Percentiles rank a stretch among this genome's conserved stretches.
Evolutionary conservation across 140 eudicot species (phyloP).

Genomic region (Anethum foeniculum): DNA sequence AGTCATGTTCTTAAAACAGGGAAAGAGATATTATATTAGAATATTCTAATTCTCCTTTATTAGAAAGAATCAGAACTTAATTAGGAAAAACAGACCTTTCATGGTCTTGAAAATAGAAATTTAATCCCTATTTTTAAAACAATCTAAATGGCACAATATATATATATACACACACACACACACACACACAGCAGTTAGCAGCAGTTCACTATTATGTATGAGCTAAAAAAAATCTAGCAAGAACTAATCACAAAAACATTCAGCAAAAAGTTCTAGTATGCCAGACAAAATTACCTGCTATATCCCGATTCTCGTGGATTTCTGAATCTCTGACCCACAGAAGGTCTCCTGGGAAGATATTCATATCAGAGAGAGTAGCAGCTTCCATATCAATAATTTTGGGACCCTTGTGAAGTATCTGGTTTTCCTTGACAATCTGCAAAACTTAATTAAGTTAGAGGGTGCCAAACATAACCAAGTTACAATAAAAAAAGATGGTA

Average conservation of each 20-base stretch:
- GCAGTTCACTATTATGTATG: not conserved
- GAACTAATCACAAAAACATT: not conserved
- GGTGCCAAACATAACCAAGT: not conserved
- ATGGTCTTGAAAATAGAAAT: not conserved
- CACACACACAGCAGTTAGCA: not conserved
- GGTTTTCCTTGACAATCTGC: conserved; percentile 99
- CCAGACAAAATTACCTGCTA: conserved; percentile 59
- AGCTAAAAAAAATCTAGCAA: not conserved
- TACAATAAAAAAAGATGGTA: not conserved
- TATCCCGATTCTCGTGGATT: conserved; percentile 93
- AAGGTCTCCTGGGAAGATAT: conserved; percentile 81
- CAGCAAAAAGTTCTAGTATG: not conserved
- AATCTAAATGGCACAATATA: not conserved
- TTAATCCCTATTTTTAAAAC: not conserved
- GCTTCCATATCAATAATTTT: conserved; percentile 64
- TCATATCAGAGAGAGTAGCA: conserved; percentile 77
- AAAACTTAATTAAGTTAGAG: conserved; percentile 19
- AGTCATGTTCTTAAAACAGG: not conserved
- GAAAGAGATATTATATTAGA: not conserved
- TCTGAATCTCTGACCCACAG: conserved; percentile 92
- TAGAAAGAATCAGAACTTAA: not conserved
- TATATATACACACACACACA: too few relatives aligned
- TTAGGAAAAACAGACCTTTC: not conserved
- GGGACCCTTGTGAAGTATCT: conserved; percentile 88
- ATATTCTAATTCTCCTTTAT: not conserved